Evolutionary conservation across 192 early-diverging fungal species (phyloP).

Genomic region (Coemansia sp.): DNA sequence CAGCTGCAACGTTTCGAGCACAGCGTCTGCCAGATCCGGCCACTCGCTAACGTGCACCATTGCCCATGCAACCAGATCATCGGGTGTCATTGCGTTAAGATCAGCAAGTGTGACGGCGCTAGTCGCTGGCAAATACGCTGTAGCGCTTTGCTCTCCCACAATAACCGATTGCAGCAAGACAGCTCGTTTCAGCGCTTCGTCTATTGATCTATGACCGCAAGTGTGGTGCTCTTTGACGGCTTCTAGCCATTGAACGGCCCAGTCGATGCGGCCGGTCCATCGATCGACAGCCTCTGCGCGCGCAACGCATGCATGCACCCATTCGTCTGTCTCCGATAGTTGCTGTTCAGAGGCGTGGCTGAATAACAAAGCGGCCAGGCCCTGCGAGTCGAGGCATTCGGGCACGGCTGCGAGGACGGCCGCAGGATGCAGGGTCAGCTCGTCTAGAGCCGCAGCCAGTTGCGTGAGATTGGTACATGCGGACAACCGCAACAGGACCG

Average conservation of each 20-base stretch:
- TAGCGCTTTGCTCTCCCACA: neutral
- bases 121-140: neutral
- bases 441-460: slow-evolving; percentile 5
- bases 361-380: slow-evolving; percentile 15
- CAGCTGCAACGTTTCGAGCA: neutral
- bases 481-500: slow-evolving; percentile 14
- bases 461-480: slow-evolving; percentile 6
- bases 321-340: neutral
- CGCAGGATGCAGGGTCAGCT: slow-evolving; percentile 1
- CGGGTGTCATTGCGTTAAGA: slow-evolving; percentile 9
- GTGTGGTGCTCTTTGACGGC: neutral
- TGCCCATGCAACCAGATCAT: slow-evolving; percentile 13
- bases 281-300: slow-evolving; percentile 32
- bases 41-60: neutral
- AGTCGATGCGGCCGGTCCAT: slow-evolving; percentile 37
- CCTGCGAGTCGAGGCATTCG: slow-evolving; percentile 20
- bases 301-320: slow-evolving; percentile 9
- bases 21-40: neutral
- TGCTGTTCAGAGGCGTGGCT: neutral
- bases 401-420: slow-evolving; percentile 26
- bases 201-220: neutral
- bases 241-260: slow-evolving; percentile 28
- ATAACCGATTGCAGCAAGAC: neutral
- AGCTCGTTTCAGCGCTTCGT: neutral
- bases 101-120: slow-evolving; percentile 5